Evolutionary conservation across 176 grass and related monocot genomes (phyloP), one percentile per base, ranked within the genome.

Genomic region (Tillandsia fasciculata): DNA sequence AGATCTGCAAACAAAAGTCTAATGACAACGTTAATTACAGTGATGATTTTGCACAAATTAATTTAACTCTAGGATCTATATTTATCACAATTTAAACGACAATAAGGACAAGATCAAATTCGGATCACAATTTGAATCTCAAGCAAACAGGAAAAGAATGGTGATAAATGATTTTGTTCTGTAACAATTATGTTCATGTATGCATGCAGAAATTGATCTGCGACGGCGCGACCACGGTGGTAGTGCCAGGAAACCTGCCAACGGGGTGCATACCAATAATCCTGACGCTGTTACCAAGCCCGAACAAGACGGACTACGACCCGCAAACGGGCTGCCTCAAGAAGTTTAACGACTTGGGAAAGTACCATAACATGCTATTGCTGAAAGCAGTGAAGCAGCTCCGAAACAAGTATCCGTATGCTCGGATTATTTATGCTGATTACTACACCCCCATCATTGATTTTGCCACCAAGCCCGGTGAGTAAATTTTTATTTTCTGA

Each of bases 281-380:
- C 10, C 54, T 83, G 17, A 72, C 76, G 5, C 0, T 9, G 3
- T 50, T 12, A 1, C 12, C 75, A 1, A 79, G 76, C 72, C 23
- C 48, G 0, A 64, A 72, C 42, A 50, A 49, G 17, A 13, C 7
- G 29, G 75, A 72, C 49, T 79, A 83, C 27, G 72, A 87, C 61
- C 26, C 13, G 20, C 17, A 65, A 9, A 65, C 50, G 10, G 84
- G 80, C 51, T 87, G 84, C 76, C 61, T 83, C 1, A 72, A 48
- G 11, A 58, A 56, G 3, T 28, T 47, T 23, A 82, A 87, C 15
- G 13, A 9, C n/a, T 12, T 82, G 27, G 59, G 61, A 24, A 53
- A 9, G 52, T 52, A 72, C 71, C 84, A 87, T 52, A 83, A 87
- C 53, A 24, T 11, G 3, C 67, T 71, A 18, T 67, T 83, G 11